Base-by-base conservation (phyloP, 768 basidiomycete species). In the Tylopilus felleus region DNA sequence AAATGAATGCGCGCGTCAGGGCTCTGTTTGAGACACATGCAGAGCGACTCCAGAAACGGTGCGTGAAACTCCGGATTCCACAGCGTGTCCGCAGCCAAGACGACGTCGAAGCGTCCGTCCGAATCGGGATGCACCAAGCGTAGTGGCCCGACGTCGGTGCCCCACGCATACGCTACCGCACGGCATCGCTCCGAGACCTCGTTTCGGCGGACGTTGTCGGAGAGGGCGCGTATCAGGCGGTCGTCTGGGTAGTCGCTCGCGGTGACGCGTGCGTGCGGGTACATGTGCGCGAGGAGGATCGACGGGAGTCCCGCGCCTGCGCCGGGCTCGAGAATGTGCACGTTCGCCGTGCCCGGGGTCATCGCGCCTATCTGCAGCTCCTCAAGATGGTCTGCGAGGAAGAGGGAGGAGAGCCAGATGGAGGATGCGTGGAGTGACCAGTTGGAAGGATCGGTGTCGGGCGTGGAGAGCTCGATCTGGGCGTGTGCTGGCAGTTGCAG, bases 371-470 rank as follows among this genome's bases (percentile, higher is more conserved):
- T 63, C 36, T 64, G 59, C 4, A 86, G 63, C 31, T 78, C 76
- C 25, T 75, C 67, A 29, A 90, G 51, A 57, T 88, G 81, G 65
- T 88, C 82, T 43, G 85, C 84, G 41, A 90, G 67, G 70, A 82
- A 87, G 40, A 80, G 68, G 16, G 88, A 81, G 6, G 89, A 77
- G 7, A 76, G 71, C 90, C 88, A 92, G 62, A 91, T 81, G 16
- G 86, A 85, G 22, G 86, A 84, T 2, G 89, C 90, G 53, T 92
- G 88, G 3, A 91, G 68, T 1, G 80, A 75, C 89, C 89, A 91
- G 62, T 90, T 88, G 17, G 76, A 73, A 21, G 84, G 72, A 12
- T 78, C 72, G 12, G 88, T 85, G 62, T 90, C 85, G 12, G 89
- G 88, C 2, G 79, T 84, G 14, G 66, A 64, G 40, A 89, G 69